Evolutionary conservation across 2,329 filamentous ascomycete species (phyloP).

Genomic region (Aspergillus intermedius): DNA sequence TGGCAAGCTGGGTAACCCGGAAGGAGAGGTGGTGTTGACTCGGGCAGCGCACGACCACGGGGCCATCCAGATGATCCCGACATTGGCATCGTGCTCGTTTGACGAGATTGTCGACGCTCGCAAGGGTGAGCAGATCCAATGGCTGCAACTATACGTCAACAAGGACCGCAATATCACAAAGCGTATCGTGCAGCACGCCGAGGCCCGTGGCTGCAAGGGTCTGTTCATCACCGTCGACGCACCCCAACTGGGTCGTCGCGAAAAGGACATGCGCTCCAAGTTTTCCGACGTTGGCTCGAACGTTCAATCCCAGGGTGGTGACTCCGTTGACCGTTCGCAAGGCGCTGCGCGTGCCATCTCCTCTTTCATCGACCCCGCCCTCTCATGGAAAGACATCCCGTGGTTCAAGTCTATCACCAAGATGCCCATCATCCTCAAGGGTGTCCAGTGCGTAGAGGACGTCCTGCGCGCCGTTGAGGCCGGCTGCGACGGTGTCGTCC

Average conservation of each 20-base stretch:
- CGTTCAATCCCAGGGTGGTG: constrained; percentile 64
- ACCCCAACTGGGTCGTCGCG: constrained; percentile 84
- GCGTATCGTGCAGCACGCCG: constrained; percentile 84
- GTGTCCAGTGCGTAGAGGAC: constrained; percentile 92
- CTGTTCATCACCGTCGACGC: constrained; percentile 98
- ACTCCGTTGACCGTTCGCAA: constrained; percentile 74
- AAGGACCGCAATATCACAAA: constrained; percentile 87
- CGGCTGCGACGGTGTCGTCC: constrained; percentile 80
- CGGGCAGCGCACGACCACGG: constrained; percentile 76
- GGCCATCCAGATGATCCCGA: constrained; percentile 97
- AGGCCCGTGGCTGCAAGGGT: constrained; percentile 83
- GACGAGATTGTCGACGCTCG: constrained; percentile 92
- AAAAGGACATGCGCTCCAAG: constrained; percentile 97
- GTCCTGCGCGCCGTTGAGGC: constrained; percentile 77
- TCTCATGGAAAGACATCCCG: constrained; percentile 88
- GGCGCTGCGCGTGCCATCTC: constrained; percentile 92
- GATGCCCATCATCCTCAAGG: constrained; percentile 95
- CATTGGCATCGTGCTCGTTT: constrained; percentile 91
- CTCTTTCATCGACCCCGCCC: constrained; percentile 89
- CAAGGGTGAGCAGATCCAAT: constrained; percentile 76
- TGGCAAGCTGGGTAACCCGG: constrained; percentile 87
- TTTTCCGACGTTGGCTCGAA: constrained; percentile 76
- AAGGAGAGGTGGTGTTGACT: constrained; percentile 89
- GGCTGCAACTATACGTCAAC: constrained; percentile 97
- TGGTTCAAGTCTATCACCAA: constrained; percentile 88